Conservation (phyloP, 768 basidiomycete genomes). For the Xerocomellus chrysenteron region DNA sequence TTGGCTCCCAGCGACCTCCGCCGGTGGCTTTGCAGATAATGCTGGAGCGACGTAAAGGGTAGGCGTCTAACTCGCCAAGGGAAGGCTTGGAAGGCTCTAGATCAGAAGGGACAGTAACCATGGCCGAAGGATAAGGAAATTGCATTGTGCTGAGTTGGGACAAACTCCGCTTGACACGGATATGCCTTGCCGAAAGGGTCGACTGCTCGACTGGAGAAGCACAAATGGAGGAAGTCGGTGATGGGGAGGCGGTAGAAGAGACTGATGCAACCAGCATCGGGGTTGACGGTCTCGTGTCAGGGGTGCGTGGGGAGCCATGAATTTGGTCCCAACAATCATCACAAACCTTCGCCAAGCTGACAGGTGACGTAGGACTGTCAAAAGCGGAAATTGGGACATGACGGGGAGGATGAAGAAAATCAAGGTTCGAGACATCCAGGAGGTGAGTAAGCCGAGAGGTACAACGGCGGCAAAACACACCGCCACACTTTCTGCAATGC, state of each 20-base stretch:
- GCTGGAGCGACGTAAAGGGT: constrained; percentile 66
- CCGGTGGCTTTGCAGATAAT: constrained; percentile 76
- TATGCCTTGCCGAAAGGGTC: constrained; percentile 14
- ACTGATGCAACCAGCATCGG: constrained; percentile 37
- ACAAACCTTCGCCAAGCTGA: constrained; percentile 63
- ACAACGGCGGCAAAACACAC: constrained; percentile 69
- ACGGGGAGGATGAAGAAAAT: constrained; percentile 70
- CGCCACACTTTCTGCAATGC: constrained; percentile 87
- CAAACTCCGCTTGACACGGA: constrained; percentile 26
- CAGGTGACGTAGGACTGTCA: constrained; percentile 59
- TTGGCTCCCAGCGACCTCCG: constrained; percentile 80
- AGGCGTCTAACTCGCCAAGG: constrained; percentile 70
- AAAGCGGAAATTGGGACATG: constrained; percentile 58
- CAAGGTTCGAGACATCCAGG: constrained; percentile 69
- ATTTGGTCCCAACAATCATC: constrained; percentile 78
- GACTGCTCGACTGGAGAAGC: constrained; percentile 33
- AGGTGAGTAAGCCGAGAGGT: constrained; percentile 58
- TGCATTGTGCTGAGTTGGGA: constrained; percentile 30
- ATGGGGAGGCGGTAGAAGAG: constrained; percentile 32
- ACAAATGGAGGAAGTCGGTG: constrained; percentile 36
- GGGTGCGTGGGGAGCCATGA: constrained; percentile 51
- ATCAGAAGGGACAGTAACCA: constrained; percentile 22
- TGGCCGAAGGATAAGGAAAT: constrained; percentile 26
- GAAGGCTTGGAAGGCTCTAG: constrained; percentile 42
- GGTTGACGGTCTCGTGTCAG: constrained; percentile 37